Conservation (phyloP, 768 basidiomycete species). For the Suillus weaverae region DNA sequence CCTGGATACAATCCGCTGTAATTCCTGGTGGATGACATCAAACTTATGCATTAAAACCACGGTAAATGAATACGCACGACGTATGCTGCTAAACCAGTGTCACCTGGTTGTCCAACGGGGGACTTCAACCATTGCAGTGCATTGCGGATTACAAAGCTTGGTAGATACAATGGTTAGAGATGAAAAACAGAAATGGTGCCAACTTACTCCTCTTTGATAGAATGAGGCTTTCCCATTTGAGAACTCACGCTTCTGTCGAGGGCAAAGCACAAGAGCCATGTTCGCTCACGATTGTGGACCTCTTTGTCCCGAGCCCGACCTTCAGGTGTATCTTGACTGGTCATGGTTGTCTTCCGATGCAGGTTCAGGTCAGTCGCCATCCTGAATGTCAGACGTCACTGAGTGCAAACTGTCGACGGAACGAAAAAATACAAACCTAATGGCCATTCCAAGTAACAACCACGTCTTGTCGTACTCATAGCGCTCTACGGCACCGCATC, state of each 20-base stretch:
- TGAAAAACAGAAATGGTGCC: constrained; percentile 1
- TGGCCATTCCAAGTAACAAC: constrained; percentile 84
- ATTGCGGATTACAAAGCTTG: constrained; percentile 85
- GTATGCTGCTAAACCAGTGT: constrained; percentile 73
- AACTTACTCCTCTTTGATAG: constrained; percentile 89
- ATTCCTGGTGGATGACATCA: constrained; percentile 48
- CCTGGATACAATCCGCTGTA: constrained; percentile 87
- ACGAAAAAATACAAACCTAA: constrained; percentile 49
- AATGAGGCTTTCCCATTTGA: constrained; percentile 96
- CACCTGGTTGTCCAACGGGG: constrained; percentile 60
- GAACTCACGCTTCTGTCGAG: constrained; percentile 90
- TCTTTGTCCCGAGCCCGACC: constrained; percentile 77
- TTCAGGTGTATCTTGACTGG: constrained; percentile 71
- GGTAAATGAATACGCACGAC: constrained; percentile 50
- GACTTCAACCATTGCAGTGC: constrained; percentile 72
- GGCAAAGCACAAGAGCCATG: constrained; percentile 87
- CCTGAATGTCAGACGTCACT: constrained; percentile 39
- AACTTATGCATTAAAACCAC: constrained; percentile 1
- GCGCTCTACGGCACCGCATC: constrained; percentile 91
- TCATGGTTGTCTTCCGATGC: constrained; percentile 75
- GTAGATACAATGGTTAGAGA: constrained; percentile 10
- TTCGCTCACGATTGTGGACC: constrained; percentile 91
- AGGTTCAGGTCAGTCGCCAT: constrained; percentile 97
- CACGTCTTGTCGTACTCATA: constrained; percentile 97
- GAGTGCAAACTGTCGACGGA: background rate